Evolutionary conservation across 164 flowering plant genomes (phyloP).

Genomic region (Magnolia sinica): DNA sequence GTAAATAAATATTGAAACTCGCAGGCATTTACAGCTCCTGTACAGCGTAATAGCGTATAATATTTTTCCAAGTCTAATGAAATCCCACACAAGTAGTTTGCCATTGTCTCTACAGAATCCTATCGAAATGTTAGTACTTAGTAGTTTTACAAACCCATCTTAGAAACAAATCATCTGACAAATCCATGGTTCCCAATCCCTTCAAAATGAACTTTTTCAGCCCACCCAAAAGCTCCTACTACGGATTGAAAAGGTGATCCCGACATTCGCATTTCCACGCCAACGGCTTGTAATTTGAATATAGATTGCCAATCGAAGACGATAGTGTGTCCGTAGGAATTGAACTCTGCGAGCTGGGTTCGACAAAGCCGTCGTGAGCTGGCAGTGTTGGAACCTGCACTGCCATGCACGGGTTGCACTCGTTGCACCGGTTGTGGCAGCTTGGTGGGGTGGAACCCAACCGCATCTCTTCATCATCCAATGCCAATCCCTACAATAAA

Average conservation of each 20-base stretch:
- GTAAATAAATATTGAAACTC: neutral
- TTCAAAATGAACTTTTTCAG: neutral
- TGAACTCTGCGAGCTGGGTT: slow-evolving; percentile 11
- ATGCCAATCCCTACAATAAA: slow-evolving; percentile 13
- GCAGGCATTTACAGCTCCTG: neutral
- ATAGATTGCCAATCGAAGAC: slow-evolving; percentile 27
- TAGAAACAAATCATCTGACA: neutral
- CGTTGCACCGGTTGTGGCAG: slow-evolving; percentile 79
- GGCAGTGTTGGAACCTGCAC: slow-evolving; percentile 68
- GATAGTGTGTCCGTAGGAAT: slow-evolving; percentile 8
- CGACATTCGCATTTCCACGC: slow-evolving; percentile 80
- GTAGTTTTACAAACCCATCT: neutral
- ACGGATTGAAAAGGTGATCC: slow-evolving; percentile 64
- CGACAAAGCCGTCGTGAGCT: slow-evolving; percentile 23
- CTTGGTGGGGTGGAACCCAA: slow-evolving; percentile 86
- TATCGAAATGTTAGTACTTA: neutral
- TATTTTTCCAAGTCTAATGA: neutral
- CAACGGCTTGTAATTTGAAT: slow-evolving; percentile 79
- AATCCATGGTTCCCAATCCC: neutral
- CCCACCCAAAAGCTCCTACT: neutral
- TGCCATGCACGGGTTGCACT: slow-evolving; percentile 83
- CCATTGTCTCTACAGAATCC: neutral
- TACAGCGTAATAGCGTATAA: neutral
- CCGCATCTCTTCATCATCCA: slow-evolving; percentile 46
- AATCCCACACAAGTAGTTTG: neutral